These are phyloP conservation scores for Nepenthes gracilis DNA, from an alignment of 148 eudicot genomes.

Conservation along the genomic window DNA sequence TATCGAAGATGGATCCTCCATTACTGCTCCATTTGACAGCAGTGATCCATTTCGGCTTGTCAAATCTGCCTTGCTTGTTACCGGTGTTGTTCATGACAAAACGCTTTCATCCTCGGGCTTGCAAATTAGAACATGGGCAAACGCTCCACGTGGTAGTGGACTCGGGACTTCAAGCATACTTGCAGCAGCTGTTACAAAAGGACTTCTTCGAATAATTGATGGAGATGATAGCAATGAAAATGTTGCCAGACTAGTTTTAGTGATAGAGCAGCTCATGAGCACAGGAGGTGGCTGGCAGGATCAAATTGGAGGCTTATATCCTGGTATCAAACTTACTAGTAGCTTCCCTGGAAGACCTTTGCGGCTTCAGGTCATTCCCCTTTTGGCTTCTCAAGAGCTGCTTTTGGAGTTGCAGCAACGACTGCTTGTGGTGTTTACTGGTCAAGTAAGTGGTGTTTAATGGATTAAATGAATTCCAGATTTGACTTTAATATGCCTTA, in stretches of 20 bases:
- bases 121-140: conserved; percentile 79
- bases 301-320: conserved; percentile 93
- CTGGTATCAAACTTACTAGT: conserved; percentile 75
- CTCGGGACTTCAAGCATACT: conserved; percentile 96
- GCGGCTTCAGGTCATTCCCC: conserved; percentile 81
- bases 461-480: not conserved
- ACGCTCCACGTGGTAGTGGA: conserved; percentile 98
- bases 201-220: conserved; percentile 63
- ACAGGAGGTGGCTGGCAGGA: conserved; percentile 99
- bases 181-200: conserved; percentile 97
- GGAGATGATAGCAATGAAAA: conserved; percentile 78
- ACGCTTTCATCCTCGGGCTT: conserved; percentile 41
- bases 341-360: conserved; percentile 95
- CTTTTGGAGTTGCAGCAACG: conserved; percentile 60
- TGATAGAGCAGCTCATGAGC: conserved; percentile 96
- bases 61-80: conserved; percentile 82
- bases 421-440: conserved; percentile 91
- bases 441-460: conserved; percentile 63
- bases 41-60: conserved; percentile 90
- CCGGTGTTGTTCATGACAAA: conserved; percentile 47
- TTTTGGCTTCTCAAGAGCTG: conserved; percentile 58
- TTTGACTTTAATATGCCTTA: not conserved
- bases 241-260: conserved; percentile 84
- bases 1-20: conserved; percentile 43
- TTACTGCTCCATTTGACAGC: conserved; percentile 63